Evolutionary conservation across 2,329 filamentous ascomycete species (phyloP).

Genomic region (Diaporthe australafricana): DNA sequence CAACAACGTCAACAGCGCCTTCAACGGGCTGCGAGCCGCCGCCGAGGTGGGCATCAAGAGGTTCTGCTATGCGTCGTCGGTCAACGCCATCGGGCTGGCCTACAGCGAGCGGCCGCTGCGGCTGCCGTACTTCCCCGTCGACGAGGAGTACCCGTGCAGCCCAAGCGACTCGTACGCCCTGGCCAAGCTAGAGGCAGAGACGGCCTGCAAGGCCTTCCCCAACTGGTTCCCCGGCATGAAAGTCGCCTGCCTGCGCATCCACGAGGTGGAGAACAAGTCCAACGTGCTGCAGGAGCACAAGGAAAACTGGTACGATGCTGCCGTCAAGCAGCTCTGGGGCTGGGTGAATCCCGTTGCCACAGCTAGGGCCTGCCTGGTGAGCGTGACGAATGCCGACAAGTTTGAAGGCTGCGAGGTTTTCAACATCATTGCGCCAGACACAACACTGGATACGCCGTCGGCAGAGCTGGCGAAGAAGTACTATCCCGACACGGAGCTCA

Average conservation of each 20-base stretch:
- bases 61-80: constrained; percentile 51
- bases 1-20: constrained; percentile 51
- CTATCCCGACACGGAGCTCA: constrained; percentile 43
- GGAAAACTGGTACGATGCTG: constrained; percentile 48
- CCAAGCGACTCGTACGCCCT: constrained; percentile 51
- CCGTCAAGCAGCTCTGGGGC: constrained; percentile 50
- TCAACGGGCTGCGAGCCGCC: constrained; percentile 53
- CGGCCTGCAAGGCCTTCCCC: constrained; percentile 47
- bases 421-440: constrained; percentile 49
- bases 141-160: constrained; percentile 46
- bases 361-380: constrained; percentile 49
- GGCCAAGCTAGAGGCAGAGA: constrained; percentile 50
- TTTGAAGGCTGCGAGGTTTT: constrained; percentile 48
- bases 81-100: constrained; percentile 52
- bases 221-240: constrained; percentile 52
- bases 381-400: constrained; percentile 41
- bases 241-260: constrained; percentile 51
- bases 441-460: constrained; percentile 37
- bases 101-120: constrained; percentile 49
- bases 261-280: constrained; percentile 47
- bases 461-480: constrained; percentile 37
- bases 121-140: constrained; percentile 52
- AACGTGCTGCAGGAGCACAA: constrained; percentile 48
- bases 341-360: constrained; percentile 50
- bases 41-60: constrained; percentile 48